Evolutionary conservation across 2,329 filamentous ascomycete species (phyloP), one percentile per base, ranked within the genome.

Genomic region (Pestalotiopsis sp.): DNA sequence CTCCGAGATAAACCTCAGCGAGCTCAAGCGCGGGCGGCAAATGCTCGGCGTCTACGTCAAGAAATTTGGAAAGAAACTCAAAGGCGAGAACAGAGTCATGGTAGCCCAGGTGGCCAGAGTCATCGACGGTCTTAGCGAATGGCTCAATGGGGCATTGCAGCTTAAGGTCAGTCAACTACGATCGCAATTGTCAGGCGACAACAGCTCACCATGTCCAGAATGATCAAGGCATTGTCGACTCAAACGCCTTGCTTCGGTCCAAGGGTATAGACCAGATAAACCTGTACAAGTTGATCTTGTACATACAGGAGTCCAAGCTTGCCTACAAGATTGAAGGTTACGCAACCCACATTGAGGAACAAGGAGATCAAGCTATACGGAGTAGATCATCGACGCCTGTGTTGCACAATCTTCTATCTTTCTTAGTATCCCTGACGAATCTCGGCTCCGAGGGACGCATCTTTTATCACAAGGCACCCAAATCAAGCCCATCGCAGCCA

Each of bases 201-300:
- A 23, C 25, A 12, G 25, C 67, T 68, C 5, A 68, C 64, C 45
- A 25, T 6, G 25, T 13, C 11, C 59, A 86, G 77, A 77, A 78
- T 27, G 78, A 83, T 0, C 91, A 94, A 71, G 93, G 91, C 0
- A 87, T 91, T 36, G 89, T 95, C 0, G 87, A 92, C 58, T 82
- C 92, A 17, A 91, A 90, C 23, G 87, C 90, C 5, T 84, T 99
- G 1, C 90, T 98, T 72, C 87, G 90, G 27, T 90, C 91, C 49
- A 97, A 97, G 77, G 94, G 94, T 0, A 92, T 96, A 27, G 96
- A 99, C 76, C 95, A 98, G 76, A 95, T 99, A 81, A 97, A 98
- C 75, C 87, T 98, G 38, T 95, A 93, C 80, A 95, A 96, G 77
- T 85, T 99, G 14, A 90, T 95, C 40, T 87, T 90, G 58, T 98